Evolutionary conservation across 2,329 filamentous ascomycete species (phyloP), one percentile per base, ranked within the genome.

Genomic region (Nigrospora osmanthi): DNA sequence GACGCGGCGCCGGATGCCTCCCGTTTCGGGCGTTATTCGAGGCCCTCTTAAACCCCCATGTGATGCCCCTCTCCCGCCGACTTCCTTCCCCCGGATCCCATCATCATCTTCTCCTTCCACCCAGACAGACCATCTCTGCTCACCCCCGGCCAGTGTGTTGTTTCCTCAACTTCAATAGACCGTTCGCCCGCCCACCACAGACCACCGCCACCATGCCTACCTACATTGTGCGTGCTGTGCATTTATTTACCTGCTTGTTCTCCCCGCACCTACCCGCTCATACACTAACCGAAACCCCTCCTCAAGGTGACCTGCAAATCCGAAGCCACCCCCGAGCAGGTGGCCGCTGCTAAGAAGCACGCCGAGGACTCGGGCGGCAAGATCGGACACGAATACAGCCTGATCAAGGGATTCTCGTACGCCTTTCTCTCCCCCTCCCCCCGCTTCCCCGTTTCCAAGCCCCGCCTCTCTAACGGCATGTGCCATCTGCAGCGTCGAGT

Each of bases 351-450:
- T 49, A 95, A 95, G 81, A 70, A 90, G 63, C 70, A 83, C 47
- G 86, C 83, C 55, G 69, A 64, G 48, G 76, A 84, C 36, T 80
- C 91, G 62, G 91, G 91, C 60, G 91, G 89, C 62, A 81, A 80
- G 66, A 93, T 97, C 69, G 80, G 58, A 45, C 82, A 93, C 56
- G 87, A 93, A 64, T 95, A 88, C 74, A 83, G 70, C 49, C 69
- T 95, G 57, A 89, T 95, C 76, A 94, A 91, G 72, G 90, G 85
- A 47, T 96, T 96, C 72, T 83, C 87, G 91, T 96, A 81, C 55
- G 87, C 23, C 23, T 7, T 15, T 13, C 14, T 42, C 7, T 3
- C n/a, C 10, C 16, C 40, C 3, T n/a, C 35, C 35, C 36, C 12
- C 23, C 32, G 30, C 31, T 28, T 40, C 10, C 11, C 34, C 11